Conservation (phyloP, 495 filamentous ascomycete genomes). For the Eremomyces bilateralis region DNA sequence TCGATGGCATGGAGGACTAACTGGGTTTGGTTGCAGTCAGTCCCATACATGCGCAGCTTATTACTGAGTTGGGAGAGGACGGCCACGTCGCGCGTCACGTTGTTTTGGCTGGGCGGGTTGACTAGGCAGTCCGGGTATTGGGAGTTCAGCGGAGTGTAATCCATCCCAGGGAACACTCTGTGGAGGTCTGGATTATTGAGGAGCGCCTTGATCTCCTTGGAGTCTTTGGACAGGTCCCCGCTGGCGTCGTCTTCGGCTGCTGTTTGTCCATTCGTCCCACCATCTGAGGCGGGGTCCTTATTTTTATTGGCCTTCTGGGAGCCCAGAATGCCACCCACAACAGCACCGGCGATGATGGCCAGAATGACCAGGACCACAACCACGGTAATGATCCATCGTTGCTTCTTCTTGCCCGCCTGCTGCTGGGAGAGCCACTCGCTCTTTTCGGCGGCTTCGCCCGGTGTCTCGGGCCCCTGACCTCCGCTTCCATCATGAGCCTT, state of each 20-base stretch:
- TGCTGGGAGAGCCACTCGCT: conserved; percentile 34
- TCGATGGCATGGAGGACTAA: conserved; percentile 76
- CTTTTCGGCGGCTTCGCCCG: conserved; percentile 30
- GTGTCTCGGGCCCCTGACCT: conserved; percentile 26
- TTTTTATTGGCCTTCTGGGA: conserved; percentile 1
- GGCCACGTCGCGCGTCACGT: conserved; percentile 79
- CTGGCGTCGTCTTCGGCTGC: conserved; percentile 19
- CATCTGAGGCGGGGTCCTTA: conserved; percentile 6
- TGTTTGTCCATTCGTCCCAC: neutral
- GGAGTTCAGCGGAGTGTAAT: conserved; percentile 81
- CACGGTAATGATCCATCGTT: conserved; percentile 43
- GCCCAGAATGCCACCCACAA: conserved; percentile 43
- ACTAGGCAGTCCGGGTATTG: conserved; percentile 73
- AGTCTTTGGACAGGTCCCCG: conserved; percentile 52
- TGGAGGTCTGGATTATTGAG: conserved; percentile 64
- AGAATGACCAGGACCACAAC: conserved; percentile 40
- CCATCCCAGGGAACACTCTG: conserved; percentile 91
- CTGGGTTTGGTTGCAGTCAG: conserved; percentile 93
- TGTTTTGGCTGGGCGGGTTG: conserved; percentile 71
- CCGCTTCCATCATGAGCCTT: conserved; percentile 16
- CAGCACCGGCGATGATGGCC: conserved; percentile 49
- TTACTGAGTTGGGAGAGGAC: conserved; percentile 84
- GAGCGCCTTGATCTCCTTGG: conserved; percentile 55
- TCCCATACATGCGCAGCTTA: conserved; percentile 77
- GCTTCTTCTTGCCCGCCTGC: conserved; percentile 40